Percentiles rank a stretch among this genome's conserved stretches.
Conservation (phyloP, 345 rosid species). For the Boechera stricta region DNA sequence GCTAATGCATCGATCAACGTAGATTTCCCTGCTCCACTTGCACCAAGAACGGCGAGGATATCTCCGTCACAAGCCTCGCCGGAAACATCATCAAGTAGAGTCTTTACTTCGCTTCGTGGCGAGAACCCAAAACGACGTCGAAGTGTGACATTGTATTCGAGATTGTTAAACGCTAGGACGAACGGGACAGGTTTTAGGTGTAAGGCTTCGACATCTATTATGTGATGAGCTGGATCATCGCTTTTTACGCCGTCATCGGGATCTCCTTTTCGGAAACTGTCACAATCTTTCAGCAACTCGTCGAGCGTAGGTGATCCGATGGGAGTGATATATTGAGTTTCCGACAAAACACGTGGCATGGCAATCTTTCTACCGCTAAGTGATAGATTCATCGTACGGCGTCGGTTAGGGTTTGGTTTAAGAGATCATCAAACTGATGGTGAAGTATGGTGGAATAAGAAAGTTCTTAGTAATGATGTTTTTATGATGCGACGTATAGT, state of each 20-base stretch:
- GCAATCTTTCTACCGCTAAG: constrained; percentile 18
- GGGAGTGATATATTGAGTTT: constrained; percentile 10
- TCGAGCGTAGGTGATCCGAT: constrained; percentile 32
- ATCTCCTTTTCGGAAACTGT: constrained; percentile 39
- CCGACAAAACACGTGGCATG: constrained; percentile 20
- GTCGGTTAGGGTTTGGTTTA: not conserved
- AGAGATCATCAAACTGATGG: not conserved
- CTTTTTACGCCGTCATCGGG: constrained; percentile 6
- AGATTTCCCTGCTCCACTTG: constrained; percentile 92
- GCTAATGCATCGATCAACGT: constrained; percentile 85
- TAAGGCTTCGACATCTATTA: constrained; percentile 33
- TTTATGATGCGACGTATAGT: not conserved
- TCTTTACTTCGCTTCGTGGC: constrained; percentile 52
- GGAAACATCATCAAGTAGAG: constrained; percentile 73
- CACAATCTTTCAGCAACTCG: constrained; percentile 37
- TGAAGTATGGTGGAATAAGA: not conserved
- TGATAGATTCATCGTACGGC: constrained; percentile 12
- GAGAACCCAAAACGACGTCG: constrained; percentile 54
- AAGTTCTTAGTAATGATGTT: not conserved
- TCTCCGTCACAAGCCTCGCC: constrained; percentile 92
- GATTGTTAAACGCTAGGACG: constrained; percentile 71
- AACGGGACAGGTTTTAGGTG: constrained; percentile 55
- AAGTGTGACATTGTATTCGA: constrained; percentile 65
- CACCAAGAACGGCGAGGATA: constrained; percentile 87
- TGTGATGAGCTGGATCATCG: constrained; percentile 16